Conservation (phyloP, 2,329 filamentous ascomycete species). For the Hymenoscyphus scutula region DNA sequence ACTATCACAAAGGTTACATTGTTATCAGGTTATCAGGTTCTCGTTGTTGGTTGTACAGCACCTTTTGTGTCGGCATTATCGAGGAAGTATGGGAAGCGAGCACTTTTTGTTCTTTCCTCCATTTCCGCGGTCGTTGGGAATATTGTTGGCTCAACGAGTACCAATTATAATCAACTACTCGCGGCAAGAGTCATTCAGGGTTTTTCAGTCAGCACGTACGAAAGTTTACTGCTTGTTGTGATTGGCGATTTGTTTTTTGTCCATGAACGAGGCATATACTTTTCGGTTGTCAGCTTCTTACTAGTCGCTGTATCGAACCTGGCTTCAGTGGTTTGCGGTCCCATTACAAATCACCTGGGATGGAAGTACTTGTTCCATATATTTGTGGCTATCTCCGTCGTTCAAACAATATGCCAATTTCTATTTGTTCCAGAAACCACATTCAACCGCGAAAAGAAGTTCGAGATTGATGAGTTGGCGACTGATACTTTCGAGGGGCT, state of each 20-base stretch:
- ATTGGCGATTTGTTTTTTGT: conserved; percentile 46
- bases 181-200: conserved; percentile 29
- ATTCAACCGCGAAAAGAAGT: conserved; percentile 39
- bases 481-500: conserved; percentile 15
- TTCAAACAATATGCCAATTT: conserved; percentile 38
- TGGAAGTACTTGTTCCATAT: conserved; percentile 42
- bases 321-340: conserved; percentile 42
- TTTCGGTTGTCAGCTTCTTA: conserved; percentile 41
- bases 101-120: conserved; percentile 21
- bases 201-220: conserved; percentile 27
- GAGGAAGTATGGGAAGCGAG: conserved; percentile 27
- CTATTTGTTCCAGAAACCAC: conserved; percentile 52
- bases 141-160: conserved; percentile 19
- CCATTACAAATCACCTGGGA: conserved; percentile 40
- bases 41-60: conserved; percentile 24
- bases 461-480: conserved; percentile 20
- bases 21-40: conserved; percentile 27
- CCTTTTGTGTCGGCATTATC: conserved; percentile 25
- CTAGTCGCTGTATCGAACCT: conserved; percentile 42
- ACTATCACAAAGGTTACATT: conserved; percentile 24
- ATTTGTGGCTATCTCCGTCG: conserved; percentile 13
- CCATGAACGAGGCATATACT: conserved; percentile 44
- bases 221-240: conserved; percentile 32
- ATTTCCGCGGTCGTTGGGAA: conserved; percentile 23
- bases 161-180: conserved; percentile 23